Evolutionary conservation across 2,329 filamentous ascomycete genomes (phyloP).

Genomic region (Aspergillus awamori): DNA sequence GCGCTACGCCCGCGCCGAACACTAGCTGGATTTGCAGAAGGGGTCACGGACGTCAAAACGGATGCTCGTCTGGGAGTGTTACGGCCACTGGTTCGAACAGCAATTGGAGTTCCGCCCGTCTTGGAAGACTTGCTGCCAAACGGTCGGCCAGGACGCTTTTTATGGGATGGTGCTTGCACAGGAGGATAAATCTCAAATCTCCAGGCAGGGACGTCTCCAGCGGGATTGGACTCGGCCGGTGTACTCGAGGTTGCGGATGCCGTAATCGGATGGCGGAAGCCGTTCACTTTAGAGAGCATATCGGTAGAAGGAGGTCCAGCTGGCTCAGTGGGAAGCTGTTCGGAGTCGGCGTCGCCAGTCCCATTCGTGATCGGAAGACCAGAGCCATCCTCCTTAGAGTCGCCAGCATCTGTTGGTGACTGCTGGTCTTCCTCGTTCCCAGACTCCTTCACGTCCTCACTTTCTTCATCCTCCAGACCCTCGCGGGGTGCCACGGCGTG

Average conservation of each 20-base stretch:
- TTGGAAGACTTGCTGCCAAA: conserved; percentile 36
- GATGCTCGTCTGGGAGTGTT: conserved; percentile 41
- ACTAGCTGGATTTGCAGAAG: conserved; percentile 31
- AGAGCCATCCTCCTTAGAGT: conserved; percentile 18
- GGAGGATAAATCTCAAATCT: conserved; percentile 49
- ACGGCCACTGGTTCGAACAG: conserved; percentile 39
- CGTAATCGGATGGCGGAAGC: conserved; percentile 28
- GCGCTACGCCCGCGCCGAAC: conserved; percentile 43
- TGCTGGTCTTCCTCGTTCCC: conserved; percentile 24
- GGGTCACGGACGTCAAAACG: conserved; percentile 33
- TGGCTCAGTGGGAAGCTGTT: conserved; percentile 27
- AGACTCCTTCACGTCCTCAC: conserved; percentile 30
- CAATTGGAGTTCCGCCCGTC: conserved; percentile 35
- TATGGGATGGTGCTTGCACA: conserved; percentile 39
- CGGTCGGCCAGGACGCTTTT: conserved; percentile 44
- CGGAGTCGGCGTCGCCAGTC: conserved; percentile 9
- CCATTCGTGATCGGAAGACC: conserved; percentile 22
- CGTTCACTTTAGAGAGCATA: conserved; percentile 32
- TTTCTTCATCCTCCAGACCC: conserved; percentile 48
- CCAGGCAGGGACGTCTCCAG: conserved; percentile 43
- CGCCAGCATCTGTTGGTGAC: conserved; percentile 6
- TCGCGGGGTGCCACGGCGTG: conserved; percentile 87
- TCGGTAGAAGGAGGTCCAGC: conserved; percentile 42
- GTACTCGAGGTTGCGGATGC: conserved; percentile 19
- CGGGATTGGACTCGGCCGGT: conserved; percentile 30